Percentiles rank a stretch among this genome's conserved stretches.
Evolutionary conservation across 163 green algal species (phyloP).

Genomic region (Trebouxia gelatinosa): DNA sequence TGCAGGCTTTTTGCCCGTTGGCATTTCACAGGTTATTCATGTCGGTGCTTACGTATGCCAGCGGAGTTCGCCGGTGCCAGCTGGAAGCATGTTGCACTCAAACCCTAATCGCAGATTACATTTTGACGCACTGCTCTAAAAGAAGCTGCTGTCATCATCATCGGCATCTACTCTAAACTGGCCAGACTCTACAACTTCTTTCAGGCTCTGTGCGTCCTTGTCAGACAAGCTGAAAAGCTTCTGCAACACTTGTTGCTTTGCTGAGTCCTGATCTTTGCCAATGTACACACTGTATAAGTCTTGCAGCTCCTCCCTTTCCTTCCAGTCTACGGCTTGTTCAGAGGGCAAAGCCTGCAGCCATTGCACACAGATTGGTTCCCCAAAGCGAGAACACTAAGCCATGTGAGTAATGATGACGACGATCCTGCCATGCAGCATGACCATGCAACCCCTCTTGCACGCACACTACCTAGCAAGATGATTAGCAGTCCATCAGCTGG

Average conservation of each 20-base stretch:
- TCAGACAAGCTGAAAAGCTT: conserved; percentile 49
- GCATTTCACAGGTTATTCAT: no score
- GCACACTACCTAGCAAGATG: no score
- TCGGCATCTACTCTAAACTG: conserved; percentile 48
- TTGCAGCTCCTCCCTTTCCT: conserved; percentile 50
- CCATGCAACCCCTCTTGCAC: no score
- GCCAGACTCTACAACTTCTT: conserved; percentile 38
- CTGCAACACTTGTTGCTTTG: conserved; percentile 49
- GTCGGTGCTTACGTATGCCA: no score
- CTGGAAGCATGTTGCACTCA: no score
- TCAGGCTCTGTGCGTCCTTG: conserved; percentile 42
- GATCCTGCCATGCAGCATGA: no score
- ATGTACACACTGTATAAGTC: conserved; percentile 61
- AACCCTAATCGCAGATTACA: no score
- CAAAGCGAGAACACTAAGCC: no score
- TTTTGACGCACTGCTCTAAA: no score
- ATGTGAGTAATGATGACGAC: neutral
- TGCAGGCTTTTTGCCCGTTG: no score
- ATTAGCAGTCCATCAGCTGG: no score
- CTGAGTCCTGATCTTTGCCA: conserved; percentile 35
- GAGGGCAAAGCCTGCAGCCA: conserved; percentile 41
- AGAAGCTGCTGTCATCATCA: conserved; percentile 42
- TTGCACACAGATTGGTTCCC: conserved; percentile 4
- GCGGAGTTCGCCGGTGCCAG: no score
- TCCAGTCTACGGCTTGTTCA: conserved; percentile 46